These are phyloP conservation scores for Xylaria sp. DNA, from an alignment of 2,329 filamentous ascomycete species.

Conservation along the genomic window DNA sequence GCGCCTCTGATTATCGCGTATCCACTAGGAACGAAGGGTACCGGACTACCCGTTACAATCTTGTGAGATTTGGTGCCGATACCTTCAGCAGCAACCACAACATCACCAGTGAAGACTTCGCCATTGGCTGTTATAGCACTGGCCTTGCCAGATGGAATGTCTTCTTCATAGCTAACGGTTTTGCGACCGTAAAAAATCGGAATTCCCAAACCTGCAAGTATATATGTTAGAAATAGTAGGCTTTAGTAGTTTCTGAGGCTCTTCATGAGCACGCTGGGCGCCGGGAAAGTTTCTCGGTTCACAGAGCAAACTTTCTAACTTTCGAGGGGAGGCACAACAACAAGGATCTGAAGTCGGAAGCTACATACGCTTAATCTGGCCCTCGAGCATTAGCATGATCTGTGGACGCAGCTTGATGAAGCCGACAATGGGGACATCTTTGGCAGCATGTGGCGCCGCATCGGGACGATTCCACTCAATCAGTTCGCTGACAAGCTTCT, in stretches of 20 bases:
- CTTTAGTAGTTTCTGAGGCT: not conserved
- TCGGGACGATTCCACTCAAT: slow-evolving; percentile 30
- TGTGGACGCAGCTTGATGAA: slow-evolving; percentile 23
- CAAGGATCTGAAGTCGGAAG: not conserved
- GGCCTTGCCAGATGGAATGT: slow-evolving; percentile 32
- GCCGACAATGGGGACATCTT: slow-evolving; percentile 29
- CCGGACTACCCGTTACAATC: slow-evolving; percentile 20
- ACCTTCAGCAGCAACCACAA: slow-evolving; percentile 50
- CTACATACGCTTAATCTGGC: slow-evolving; percentile 31
- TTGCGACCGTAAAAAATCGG: slow-evolving; percentile 35
- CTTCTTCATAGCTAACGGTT: slow-evolving; percentile 39
- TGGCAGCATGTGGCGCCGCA: slow-evolving; percentile 28
- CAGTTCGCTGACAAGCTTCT: slow-evolving; percentile 30
- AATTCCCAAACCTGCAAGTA: slow-evolving; percentile 31
- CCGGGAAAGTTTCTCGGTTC: not conserved
- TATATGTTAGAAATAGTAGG: not conserved
- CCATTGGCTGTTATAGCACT: slow-evolving; percentile 40
- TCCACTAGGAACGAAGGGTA: slow-evolving; percentile 23
- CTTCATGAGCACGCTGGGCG: too few relatives aligned
- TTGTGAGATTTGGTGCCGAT: slow-evolving; percentile 45
- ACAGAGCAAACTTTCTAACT: not conserved
- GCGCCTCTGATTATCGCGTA: slow-evolving; percentile 28
- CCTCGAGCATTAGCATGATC: slow-evolving; percentile 26
- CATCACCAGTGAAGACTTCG: slow-evolving; percentile 44
- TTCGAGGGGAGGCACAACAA: not conserved